A percentile compares a stretch with the other conserved stretches of the same genome.
Conservation (phyloP, 1,284 basidiomycete genomes). For the Ganoderma meredithae region DNA sequence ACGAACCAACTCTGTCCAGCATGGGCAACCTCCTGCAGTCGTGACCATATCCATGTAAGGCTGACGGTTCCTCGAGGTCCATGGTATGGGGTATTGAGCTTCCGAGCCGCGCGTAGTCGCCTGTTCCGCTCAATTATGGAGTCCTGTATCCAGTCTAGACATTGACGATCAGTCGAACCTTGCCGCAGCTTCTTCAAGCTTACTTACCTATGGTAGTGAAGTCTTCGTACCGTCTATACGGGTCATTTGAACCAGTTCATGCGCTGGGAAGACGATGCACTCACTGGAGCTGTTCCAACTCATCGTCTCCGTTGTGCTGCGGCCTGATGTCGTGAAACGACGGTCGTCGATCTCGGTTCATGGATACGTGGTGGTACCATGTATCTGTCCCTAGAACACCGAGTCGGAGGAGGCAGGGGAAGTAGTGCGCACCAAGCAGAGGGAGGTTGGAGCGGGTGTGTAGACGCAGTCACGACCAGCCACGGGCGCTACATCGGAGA, state of each 20-base stretch:
- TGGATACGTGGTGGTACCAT: conserved; percentile 20
- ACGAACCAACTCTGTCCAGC: conserved; percentile 77
- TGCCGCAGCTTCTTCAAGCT: no score
- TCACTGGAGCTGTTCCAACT: conserved; percentile 43
- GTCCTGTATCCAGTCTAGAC: conserved; percentile 94
- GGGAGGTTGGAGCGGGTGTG: neutral
- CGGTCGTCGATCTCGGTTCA: conserved; percentile 33
- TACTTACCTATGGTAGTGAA: conserved; percentile 80
- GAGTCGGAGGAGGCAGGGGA: neutral
- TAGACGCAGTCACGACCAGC: no score
- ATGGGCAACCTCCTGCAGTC: conserved; percentile 57
- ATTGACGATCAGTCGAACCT: neutral
- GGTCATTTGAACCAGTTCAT: neutral
- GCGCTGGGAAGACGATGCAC: conserved; percentile 17
- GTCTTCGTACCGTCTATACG: conserved; percentile 77
- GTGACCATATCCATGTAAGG: conserved; percentile 68
- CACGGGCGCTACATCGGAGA: no score
- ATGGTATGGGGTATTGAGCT: conserved; percentile 56
- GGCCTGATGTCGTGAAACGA: conserved; percentile 29
- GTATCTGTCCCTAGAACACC: neutral
- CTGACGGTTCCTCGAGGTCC: conserved; percentile 60
- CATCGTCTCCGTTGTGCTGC: conserved; percentile 37
- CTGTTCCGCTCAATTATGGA: conserved; percentile 87
- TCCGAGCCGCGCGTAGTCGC: conserved; percentile 65
- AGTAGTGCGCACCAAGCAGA: neutral